Evolutionary conservation across 192 early-diverging fungal genomes (phyloP), one percentile per base, ranked within the genome.

Genomic region (Kappamyces sp.): DNA sequence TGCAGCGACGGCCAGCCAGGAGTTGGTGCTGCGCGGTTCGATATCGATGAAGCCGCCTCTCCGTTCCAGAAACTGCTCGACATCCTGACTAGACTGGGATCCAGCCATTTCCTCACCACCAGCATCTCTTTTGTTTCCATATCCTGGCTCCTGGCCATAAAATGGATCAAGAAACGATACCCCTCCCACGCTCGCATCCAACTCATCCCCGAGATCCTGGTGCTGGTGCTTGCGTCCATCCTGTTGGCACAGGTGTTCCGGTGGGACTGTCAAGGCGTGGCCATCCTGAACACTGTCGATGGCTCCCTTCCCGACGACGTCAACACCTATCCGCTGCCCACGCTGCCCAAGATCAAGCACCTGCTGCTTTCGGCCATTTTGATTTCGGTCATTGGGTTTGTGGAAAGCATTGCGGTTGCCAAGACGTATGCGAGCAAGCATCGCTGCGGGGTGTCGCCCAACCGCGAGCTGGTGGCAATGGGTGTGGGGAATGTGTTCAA

Each of bases 371-470:
- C 89, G 2, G 81, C 90, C 1, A 88, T 90, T 49, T 75, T 96
- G 14, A 93, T 96, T 50, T 87, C 96, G 39, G 85, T 96, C 66
- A 89, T 99, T 62, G 96, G 96, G 2, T 95, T 99, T 65, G 94
- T 99, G 22, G 96, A 99, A 72, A 90, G 91, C 22, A 88, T 99
- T 61, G 93, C 88, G 31, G 88, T 94, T 14, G 86, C 92, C 2
- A 93, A 96, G 63, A 90, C 90, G 31, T 97, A 93, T 66, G 86
- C 93, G 0, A 85, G 83, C 52, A 83, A 89, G 47, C 88, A 94
- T 74, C 89, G 93, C 69, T 96, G 97, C 62, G 72, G 86, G 4
- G 88, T 97, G 41, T 91, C 88, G 9, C 86, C 94, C 6, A 99
- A 99, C 63, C 86, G 96, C 40, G 96, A 99, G 68, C 76, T 99